phyloP scores from a whole-genome alignment of 192 early-diverging fungal species.

The Backusella luteola region DNA sequence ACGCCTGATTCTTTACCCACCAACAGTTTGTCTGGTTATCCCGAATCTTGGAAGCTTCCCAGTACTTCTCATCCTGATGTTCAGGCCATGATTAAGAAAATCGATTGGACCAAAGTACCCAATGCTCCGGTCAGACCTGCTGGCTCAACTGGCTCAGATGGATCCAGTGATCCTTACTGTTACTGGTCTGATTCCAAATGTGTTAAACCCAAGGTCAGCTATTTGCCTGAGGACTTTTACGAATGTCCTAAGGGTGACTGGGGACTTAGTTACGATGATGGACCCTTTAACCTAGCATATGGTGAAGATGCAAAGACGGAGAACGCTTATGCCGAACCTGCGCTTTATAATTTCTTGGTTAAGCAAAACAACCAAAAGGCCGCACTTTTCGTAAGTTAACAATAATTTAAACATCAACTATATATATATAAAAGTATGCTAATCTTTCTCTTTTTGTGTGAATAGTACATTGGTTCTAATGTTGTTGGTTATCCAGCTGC shows the following conservation, averaged over 20 bases:
- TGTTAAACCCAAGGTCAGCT: constrained; percentile 21
- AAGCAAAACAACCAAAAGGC: constrained; percentile 7
- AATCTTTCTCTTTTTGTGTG: constrained; percentile 6
- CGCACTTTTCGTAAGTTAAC: constrained; percentile 12
- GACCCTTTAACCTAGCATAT: constrained; percentile 9
- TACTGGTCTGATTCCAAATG: constrained; percentile 21
- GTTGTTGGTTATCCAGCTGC: constrained; percentile 30
- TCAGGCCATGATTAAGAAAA: constrained; percentile 13
- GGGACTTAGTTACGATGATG: constrained; percentile 25
- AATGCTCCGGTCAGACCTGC: constrained; percentile 11
- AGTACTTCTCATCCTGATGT: constrained; percentile 30
- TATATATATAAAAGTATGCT: background rate
- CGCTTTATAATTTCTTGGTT: constrained; percentile 22
- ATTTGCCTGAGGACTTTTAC: constrained; percentile 26
- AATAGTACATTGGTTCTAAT: constrained; percentile 37
- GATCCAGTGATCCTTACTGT: background rate
- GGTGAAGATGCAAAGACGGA: constrained; percentile 8
- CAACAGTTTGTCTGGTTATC: constrained; percentile 15
- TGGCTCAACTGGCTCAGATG: constrained; percentile 16
- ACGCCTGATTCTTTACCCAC: background rate
- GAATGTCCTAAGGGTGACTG: constrained; percentile 19
- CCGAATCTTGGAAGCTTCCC: constrained; percentile 19
- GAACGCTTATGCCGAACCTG: constrained; percentile 17
- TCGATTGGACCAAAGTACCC: constrained; percentile 28
- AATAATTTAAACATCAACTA: no score